Base-by-base conservation (phyloP, 2,329 filamentous ascomycete genomes). In the Neonectria magnoliae region DNA sequence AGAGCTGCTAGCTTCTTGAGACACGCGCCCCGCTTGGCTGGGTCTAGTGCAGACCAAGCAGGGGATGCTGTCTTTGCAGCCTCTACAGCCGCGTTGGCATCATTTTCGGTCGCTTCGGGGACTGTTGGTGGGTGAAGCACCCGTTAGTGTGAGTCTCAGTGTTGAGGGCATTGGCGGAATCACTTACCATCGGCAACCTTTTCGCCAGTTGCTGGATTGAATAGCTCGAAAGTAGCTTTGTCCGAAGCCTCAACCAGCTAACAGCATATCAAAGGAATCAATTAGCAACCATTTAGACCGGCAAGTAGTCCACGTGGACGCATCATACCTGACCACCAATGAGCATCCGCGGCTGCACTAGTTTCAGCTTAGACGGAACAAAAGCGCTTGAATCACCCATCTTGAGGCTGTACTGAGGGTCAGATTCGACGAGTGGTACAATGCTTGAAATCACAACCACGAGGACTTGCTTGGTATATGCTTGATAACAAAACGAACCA, bases 31-130 rank as follows among this genome's bases (percentile, higher is more conserved):
- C 85, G 80, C 25, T 79, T 73, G 2, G 75, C 66, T 0, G 81
- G 80, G 3, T 75, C 74, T 2, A 81, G 69, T 1, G 76, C 78
- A 0, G 81, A 78, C 84, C 84, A 86, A 20, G 77, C 76, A 10
- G 79, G 79, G 63, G 84, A 85, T 0, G 84, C 85, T 5, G 79
- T 79, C 51, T 84, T 79, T 1, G 84, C 84, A 5, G 82, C 81
- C 10, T 77, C 79, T 5, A 87, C 83, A 2, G 84, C 84, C 5
- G 74, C 73, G 56, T 87, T 80, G 31, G 84, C 82, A 70, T 84
- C 82, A 13, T 79, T 73, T 55, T 80, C 76, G n/a, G 77, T 81
- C 5, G 85, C 85, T 70, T 85, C 80, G 1, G 64, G 69, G 4
- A 71, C 69, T 71, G 20, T n/a, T 3, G 0, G 1, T 5, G 8